Evolutionary conservation across 345 rosid species (phyloP).

Genomic region (Eucalyptus globulus): DNA sequence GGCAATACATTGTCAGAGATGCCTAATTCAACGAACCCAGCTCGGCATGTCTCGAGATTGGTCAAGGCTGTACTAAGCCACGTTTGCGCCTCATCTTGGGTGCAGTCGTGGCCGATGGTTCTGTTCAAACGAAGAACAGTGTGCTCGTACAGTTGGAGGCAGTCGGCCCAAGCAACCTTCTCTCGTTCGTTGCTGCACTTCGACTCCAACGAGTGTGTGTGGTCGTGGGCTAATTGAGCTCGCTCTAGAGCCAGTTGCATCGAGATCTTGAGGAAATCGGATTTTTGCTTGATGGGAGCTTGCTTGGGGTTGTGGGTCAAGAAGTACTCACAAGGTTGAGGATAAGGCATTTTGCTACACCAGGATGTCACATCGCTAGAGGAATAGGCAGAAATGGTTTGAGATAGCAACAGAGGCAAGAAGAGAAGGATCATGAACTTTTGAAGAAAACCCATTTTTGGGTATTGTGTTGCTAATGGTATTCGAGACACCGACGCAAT

Average conservation of each 20-base stretch:
- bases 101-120: constrained; percentile 40
- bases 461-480: background rate
- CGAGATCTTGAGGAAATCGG: constrained; percentile 16
- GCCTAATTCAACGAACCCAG: constrained; percentile 71
- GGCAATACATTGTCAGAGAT: constrained; percentile 37
- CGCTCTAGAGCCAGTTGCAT: constrained; percentile 26
- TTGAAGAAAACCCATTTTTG: constrained; percentile 24
- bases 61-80: constrained; percentile 96
- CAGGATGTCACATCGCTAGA: constrained; percentile 14
- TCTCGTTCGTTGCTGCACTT: constrained; percentile 45
- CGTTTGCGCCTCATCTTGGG: constrained; percentile 61
- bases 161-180: constrained; percentile 83
- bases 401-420: constrained; percentile 10
- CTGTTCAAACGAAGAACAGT: constrained; percentile 44
- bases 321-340: constrained; percentile 19
- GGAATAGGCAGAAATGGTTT: constrained; percentile 7
- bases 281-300: constrained; percentile 2
- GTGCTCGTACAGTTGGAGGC: constrained; percentile 44
- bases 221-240: constrained; percentile 29
- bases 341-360: constrained; percentile 24
- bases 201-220: constrained; percentile 31
- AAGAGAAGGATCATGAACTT: constrained; percentile 2
- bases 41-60: constrained; percentile 62
- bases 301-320: background rate
- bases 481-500: background rate